Percentiles rank a stretch among this genome's conserved stretches.
Conservation (phyloP, 1,284 basidiomycete genomes). For the Rhodotorula glutinis region DNA sequence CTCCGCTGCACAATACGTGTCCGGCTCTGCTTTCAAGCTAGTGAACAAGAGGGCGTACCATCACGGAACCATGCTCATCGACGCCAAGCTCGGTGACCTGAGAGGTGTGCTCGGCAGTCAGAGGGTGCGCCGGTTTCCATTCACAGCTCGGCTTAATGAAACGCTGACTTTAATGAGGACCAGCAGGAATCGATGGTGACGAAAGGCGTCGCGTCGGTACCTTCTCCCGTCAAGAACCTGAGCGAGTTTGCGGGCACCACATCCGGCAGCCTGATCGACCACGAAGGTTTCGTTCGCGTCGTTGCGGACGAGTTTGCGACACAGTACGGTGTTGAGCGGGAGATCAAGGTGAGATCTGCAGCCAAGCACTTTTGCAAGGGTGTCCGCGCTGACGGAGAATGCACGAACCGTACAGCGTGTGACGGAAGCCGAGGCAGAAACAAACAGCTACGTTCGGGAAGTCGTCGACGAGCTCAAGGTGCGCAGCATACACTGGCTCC, state of each 20-base stretch:
- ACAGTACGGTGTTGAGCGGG: conserved; percentile 55
- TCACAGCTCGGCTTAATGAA: too few relatives aligned
- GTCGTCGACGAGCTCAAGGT: conserved; percentile 72
- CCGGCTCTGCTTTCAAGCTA: conserved; percentile 97
- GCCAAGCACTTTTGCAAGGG: neutral
- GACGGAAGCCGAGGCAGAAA: conserved; percentile 53
- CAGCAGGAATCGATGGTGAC: conserved; percentile 69
- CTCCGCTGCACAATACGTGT: conserved; percentile 60
- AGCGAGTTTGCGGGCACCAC: conserved; percentile 48
- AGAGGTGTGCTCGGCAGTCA: conserved; percentile 68
- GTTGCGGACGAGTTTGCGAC: conserved; percentile 68
- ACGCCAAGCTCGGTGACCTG: conserved; percentile 67
- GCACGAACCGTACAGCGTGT: conserved; percentile 51
- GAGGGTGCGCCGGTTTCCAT: conserved; percentile 67
- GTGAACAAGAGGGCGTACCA: conserved; percentile 88
- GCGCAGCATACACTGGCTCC: conserved; percentile 39
- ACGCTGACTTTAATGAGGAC: neutral
- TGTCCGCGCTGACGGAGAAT: too few relatives aligned
- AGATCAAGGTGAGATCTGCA: conserved; percentile 21
- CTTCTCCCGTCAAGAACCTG: conserved; percentile 86
- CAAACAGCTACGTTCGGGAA: conserved; percentile 57
- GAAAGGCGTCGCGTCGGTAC: conserved; percentile 83
- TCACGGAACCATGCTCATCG: conserved; percentile 98
- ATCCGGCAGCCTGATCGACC: conserved; percentile 55
- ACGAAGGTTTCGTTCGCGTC: conserved; percentile 68